Evolutionary conservation across 805 yeast species (phyloP), one percentile per base, ranked within the genome.

Genomic region (Candida rishiriensis): DNA sequence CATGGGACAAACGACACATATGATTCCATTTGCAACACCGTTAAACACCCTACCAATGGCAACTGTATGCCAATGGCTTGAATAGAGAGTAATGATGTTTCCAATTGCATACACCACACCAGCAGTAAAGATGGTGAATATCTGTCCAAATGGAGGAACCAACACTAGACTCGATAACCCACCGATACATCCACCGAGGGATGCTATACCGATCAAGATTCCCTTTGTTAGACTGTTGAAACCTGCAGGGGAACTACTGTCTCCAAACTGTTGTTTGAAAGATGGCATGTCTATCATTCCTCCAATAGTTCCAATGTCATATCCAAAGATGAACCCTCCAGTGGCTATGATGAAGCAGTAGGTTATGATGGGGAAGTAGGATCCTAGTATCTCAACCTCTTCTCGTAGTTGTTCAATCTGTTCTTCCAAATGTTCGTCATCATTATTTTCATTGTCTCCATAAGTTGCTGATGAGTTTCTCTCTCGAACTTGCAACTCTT

Each of bases 261-360:
- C 59, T 1, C 65, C 68, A 51, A 43, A 64, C 0, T 40, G 46
- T 3, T 14, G 7, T 29, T 36, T 44, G 43, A 65, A 65, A 3
- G 54, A 32, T 3, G 66, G 61, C 40, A 63, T 48, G 36, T 61
- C 63, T 12, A 65, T 45, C 18, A 64, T 31, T 0, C 68, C 70
- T 5, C 70, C 70, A 38, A 66, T 52, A 1, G 62, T 61, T 1
- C 71, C 71, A 29, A 66, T 63, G 50, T 66, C 71, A 46, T 56
- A 64, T 1, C 71, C 71, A 41, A 63, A 66, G 1, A 63, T 43
- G 7, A 66, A 49, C 2, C 70, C 71, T 10, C 67, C 63, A 3
- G 58, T 38, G 7, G 65, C 55, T 18, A 65, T 60, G 6, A 54
- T 47, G 3, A 56, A 30, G 3, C 64, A 50, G 47, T 49, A 65